A percentile compares a stretch with the other conserved stretches of the same genome.
Conservation (phyloP, 371 early-diverging fungal species). For the Cokeromyces recurvatus region DNA sequence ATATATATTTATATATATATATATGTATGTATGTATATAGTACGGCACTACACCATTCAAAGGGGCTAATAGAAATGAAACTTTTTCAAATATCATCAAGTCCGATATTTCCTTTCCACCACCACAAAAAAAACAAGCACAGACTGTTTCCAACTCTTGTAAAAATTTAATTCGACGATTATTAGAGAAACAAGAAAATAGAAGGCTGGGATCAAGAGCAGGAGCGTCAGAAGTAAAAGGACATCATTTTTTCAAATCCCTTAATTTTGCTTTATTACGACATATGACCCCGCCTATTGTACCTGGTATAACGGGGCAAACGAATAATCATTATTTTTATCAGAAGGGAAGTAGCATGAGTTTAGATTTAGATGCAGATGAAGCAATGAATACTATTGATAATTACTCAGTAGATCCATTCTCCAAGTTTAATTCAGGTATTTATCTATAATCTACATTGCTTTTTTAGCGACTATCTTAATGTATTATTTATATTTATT, state of each 20-base stretch:
- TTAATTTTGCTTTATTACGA: slow-evolving; percentile 87
- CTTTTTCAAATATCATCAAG: slow-evolving; percentile 78
- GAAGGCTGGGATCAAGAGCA: slow-evolving; percentile 74
- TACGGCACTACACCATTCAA: slow-evolving; percentile 90
- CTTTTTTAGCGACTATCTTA: background rate
- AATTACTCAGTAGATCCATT: slow-evolving; percentile 38
- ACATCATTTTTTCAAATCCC: slow-evolving; percentile 88
- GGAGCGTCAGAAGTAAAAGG: slow-evolving; percentile 92
- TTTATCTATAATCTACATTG: background rate
- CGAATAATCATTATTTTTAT: slow-evolving; percentile 23
- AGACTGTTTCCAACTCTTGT: slow-evolving; percentile 45
- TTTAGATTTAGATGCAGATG: slow-evolving; percentile 49
- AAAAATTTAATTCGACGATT: slow-evolving; percentile 73
- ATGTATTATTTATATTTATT: background rate
- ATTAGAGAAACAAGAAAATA: slow-evolving; percentile 75
- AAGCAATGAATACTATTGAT: slow-evolving; percentile 6
- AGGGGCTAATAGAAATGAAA: slow-evolving; percentile 76
- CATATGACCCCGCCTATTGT: slow-evolving; percentile 84
- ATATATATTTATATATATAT: background rate
- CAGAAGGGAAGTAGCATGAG: slow-evolving; percentile 44
- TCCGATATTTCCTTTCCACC: slow-evolving; percentile 69
- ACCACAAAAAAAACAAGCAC: slow-evolving; percentile 11
- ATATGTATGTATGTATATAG: slow-evolving; percentile 28
- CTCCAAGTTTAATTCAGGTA: slow-evolving; percentile 59
- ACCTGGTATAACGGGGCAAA: slow-evolving; percentile 37